Evolutionary conservation across 2,329 filamentous ascomycete genomes (phyloP).

Genomic region (Colletotrichum higginsianum): DNA sequence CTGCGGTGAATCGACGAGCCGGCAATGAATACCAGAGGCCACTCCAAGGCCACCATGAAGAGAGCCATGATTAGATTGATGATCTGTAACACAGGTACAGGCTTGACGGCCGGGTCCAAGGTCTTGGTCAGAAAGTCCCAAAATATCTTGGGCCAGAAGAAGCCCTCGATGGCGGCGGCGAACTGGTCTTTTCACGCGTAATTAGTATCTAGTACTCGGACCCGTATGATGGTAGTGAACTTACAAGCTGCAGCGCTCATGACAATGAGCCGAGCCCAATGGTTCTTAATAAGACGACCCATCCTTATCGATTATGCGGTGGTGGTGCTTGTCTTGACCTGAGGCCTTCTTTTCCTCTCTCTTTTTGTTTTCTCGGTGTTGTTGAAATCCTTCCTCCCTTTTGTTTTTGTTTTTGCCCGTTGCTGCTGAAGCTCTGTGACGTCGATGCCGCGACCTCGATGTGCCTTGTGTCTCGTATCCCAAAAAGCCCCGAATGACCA

Average conservation of each 20-base stretch:
- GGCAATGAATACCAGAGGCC: constrained; percentile 85
- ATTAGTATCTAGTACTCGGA: constrained; percentile 47
- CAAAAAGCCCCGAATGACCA: constrained; percentile 30
- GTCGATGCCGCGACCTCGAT: constrained; percentile 15
- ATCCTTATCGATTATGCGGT: constrained; percentile 65
- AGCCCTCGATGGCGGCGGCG: constrained; percentile 84
- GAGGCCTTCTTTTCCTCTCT: constrained; percentile 37
- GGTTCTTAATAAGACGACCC: constrained; percentile 99
- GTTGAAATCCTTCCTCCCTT: constrained; percentile 14
- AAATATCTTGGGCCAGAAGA: constrained; percentile 99
- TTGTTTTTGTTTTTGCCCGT: constrained; percentile 15
- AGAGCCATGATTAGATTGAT: constrained; percentile 90
- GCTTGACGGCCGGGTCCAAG: constrained; percentile 88
- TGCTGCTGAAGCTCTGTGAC: constrained; percentile 17
- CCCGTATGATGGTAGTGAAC: constrained; percentile 46
- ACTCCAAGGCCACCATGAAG: constrained; percentile 87
- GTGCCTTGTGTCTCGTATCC: constrained; percentile 31
- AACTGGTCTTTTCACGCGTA: constrained; percentile 81
- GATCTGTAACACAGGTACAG: constrained; percentile 89
- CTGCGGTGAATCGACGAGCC: constrained; percentile 86
- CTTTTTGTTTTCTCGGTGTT: constrained; percentile 31
- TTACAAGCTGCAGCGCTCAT: constrained; percentile 85
- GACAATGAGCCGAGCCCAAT: constrained; percentile 96
- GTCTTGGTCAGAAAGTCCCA: constrained; percentile 97
- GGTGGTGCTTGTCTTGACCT: constrained; percentile 29